A percentile compares a stretch with the other conserved stretches of the same genome.
Evolutionary conservation across 306 rosid species (phyloP).

Genomic region (Cicer bijugum): DNA sequence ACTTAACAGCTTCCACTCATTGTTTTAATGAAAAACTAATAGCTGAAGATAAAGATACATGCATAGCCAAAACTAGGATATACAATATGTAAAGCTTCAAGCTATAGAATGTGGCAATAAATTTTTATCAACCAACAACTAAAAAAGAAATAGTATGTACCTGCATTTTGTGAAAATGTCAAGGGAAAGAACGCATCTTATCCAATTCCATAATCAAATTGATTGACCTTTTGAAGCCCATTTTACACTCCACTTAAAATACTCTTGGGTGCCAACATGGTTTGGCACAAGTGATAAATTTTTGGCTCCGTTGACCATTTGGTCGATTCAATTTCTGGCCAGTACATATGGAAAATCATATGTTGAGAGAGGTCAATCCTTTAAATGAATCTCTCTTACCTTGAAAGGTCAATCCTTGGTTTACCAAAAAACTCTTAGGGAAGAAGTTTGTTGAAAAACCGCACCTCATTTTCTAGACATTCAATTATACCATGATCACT

Average conservation of each 20-base stretch:
- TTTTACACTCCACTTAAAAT: not conserved
- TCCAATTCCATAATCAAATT: slow-evolving; percentile 3
- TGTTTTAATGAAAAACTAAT: not conserved
- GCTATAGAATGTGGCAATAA: not conserved
- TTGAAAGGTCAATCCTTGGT: too few relatives aligned
- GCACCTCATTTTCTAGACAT: slow-evolving; percentile 4
- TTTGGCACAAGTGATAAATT: too few relatives aligned
- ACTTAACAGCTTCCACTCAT: not conserved
- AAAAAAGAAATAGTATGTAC: slow-evolving; percentile 21
- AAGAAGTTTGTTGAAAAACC: slow-evolving; percentile 7
- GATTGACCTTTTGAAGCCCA: slow-evolving; percentile 3
- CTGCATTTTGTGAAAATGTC: slow-evolving; percentile 7
- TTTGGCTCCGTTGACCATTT: too few relatives aligned
- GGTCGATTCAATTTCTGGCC: too few relatives aligned
- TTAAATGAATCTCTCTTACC: too few relatives aligned
- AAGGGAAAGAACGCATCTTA: not conserved
- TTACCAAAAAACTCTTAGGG: not conserved
- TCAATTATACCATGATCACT: slow-evolving; percentile 10
- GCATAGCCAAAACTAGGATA: not conserved
- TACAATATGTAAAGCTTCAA: slow-evolving; percentile 12
- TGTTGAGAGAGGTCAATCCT: too few relatives aligned
- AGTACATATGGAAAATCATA: too few relatives aligned
- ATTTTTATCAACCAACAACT: not conserved
- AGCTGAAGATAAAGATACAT: slow-evolving; percentile 20
- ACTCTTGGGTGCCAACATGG: not conserved